Base-by-base conservation (phyloP, 2,329 filamentous ascomycete genomes). In the Ustulina deusta region DNA sequence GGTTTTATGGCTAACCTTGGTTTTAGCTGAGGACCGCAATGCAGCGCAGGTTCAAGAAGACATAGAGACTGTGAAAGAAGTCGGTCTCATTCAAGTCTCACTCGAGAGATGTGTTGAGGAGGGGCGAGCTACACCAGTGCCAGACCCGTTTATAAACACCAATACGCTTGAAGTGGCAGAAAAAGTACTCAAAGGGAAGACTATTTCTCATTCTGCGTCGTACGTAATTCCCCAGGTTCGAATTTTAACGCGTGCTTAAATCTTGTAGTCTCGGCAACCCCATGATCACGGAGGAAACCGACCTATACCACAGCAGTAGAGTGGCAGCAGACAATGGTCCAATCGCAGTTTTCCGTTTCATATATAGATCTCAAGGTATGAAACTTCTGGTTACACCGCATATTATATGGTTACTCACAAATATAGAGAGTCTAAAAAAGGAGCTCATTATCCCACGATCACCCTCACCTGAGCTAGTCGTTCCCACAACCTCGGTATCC, bases 331-430 rank as follows among this genome's bases (percentile, higher is more conserved):
- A 70, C 2, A 38, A 61, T 1, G 58, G 63, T 0, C 74, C 76
- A 3, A 69, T 78, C 9, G 77, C 74, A 1, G 61, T 73, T 2
- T 79, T 78, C 40, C 71, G 59, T 6, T 77, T 80, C 58, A 70
- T 77, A 17, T 80, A 80, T 52, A 73, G 76, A 49, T 79, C 79
- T 1, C 68, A 65, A 73, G 78, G 74, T 74, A 71, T 9, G 63
- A 22, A 42, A 51, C 9, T 11, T 34, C 32, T 13, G 36, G 20
- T 15, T 20, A 2, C 27, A n/a, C 11, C n/a, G 42, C 44, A 10
- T 34, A 20, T 44, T 34, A 20, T 44, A 51, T 22, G 6, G 11
- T 5, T 52, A n/a, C 52, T 22, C 25, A 57, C 25, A 55, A 48
- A 32, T 17, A 0, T 40, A 80, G 77, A 78, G 22, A 74, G 75